Conservation (phyloP, 768 basidiomycete genomes). For the Chalciporus piperatus region DNA sequence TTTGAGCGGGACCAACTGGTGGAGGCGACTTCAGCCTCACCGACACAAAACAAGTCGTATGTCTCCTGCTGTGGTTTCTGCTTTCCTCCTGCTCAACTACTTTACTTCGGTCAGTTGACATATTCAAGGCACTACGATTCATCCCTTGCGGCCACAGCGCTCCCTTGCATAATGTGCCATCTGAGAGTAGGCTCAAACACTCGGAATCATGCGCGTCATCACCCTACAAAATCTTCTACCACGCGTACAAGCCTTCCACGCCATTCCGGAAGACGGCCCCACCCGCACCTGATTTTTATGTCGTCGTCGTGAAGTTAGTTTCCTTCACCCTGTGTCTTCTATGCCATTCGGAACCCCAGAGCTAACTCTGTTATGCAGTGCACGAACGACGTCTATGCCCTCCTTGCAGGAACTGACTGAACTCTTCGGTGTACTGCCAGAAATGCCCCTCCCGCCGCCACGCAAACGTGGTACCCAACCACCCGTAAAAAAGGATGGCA, state of each 20-base stretch:
- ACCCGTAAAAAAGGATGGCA: conserved; percentile 1
- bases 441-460: conserved; percentile 59
- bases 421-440: conserved; percentile 68
- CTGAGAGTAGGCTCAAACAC: conserved; percentile 6
- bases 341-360: neutral
- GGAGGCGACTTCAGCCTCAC: conserved; percentile 56
- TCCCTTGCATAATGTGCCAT: conserved; percentile 38
- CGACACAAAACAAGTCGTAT: conserved; percentile 55
- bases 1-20: conserved; percentile 47
- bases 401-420: conserved; percentile 71
- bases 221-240: conserved; percentile 83
- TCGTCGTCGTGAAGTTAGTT: conserved; percentile 83
- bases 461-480: conserved; percentile 31
- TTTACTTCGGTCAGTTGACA: conserved; percentile 43
- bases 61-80: conserved; percentile 14
- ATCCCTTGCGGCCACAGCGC: conserved; percentile 62
- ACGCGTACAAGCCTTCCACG: conserved; percentile 89
- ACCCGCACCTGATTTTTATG: conserved; percentile 78
- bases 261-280: conserved; percentile 77
- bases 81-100: neutral
- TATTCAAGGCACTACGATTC: conserved; percentile 71
- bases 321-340: neutral
- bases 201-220: conserved; percentile 27
- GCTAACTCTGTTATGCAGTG: conserved; percentile 45
- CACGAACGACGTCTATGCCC: conserved; percentile 79